Evolutionary conservation across 345 rosid species (phyloP).

Genomic region (Erodium maritimum): DNA sequence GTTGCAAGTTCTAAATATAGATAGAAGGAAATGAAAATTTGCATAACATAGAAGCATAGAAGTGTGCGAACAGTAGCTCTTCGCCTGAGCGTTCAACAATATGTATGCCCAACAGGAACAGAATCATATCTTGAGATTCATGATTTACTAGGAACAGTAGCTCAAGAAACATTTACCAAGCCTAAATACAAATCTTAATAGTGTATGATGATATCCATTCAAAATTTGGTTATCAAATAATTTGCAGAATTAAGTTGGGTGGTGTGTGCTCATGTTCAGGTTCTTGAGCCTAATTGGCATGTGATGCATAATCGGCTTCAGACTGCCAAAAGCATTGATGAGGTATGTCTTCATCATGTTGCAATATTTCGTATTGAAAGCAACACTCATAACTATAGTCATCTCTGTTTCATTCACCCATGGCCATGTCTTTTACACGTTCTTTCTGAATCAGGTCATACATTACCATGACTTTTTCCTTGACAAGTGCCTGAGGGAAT

Average conservation of each 20-base stretch:
- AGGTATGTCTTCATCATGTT: conserved; percentile 27
- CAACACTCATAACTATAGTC: background rate
- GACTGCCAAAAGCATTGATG: conserved; percentile 76
- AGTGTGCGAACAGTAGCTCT: background rate
- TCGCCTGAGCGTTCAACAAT: background rate
- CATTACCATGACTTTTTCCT: conserved; percentile 88
- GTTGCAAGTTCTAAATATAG: background rate
- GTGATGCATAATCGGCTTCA: conserved; percentile 70
- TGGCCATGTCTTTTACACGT: background rate
- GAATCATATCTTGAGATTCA: background rate
- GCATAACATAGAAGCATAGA: too few relatives aligned
- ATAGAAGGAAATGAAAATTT: background rate
- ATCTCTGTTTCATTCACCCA: background rate
- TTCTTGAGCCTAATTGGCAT: conserved; percentile 97
- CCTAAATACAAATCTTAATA: background rate
- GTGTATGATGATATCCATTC: background rate
- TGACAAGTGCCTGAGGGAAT: conserved; percentile 83
- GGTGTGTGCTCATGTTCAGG: conserved; percentile 32
- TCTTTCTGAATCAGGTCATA: conserved; percentile 52
- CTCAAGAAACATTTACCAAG: background rate
- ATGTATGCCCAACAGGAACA: background rate
- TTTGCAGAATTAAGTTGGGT: background rate
- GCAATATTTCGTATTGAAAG: background rate
- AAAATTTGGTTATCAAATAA: background rate
- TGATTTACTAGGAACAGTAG: background rate